phyloP scores from a whole-genome alignment of 306 rosid genomes.

The Abrus pulchellus region DNA sequence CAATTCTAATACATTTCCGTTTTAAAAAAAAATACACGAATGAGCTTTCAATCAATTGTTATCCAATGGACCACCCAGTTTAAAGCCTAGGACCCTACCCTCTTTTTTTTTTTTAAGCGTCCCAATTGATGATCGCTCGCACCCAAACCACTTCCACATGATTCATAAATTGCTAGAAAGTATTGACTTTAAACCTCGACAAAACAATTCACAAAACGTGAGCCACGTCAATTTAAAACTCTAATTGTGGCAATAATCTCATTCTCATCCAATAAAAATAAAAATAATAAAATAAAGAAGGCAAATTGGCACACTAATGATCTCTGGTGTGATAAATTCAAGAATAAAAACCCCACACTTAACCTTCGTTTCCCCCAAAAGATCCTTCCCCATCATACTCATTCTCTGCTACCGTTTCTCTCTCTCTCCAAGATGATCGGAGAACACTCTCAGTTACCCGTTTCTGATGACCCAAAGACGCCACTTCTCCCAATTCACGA shows the following conservation, averaged over 20 bases:
- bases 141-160: neutral
- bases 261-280: neutral
- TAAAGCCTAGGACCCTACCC: neutral
- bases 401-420: slow-evolving; percentile 5
- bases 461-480: slow-evolving; percentile 58
- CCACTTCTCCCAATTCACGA: slow-evolving; percentile 73
- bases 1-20: no score
- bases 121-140: neutral
- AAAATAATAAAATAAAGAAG: neutral
- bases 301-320: slow-evolving; percentile 6
- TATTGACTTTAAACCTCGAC: neutral
- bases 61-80: neutral
- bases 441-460: neutral
- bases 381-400: neutral
- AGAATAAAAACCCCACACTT: slow-evolving; percentile 17
- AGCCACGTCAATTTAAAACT: slow-evolving; percentile 3
- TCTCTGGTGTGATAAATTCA: neutral
- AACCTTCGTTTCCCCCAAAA: neutral
- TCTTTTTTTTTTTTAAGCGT: neutral
- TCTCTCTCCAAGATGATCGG: slow-evolving; percentile 51
- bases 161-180: neutral
- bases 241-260: neutral
- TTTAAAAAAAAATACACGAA: no score
- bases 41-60: neutral
- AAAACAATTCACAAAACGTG: neutral